Percentiles rank a stretch among this genome's conserved stretches.
These are phyloP conservation scores for Botryotinia narcissicola DNA, from an alignment of 2,329 filamentous ascomycete species.

Conservation along the genomic window DNA sequence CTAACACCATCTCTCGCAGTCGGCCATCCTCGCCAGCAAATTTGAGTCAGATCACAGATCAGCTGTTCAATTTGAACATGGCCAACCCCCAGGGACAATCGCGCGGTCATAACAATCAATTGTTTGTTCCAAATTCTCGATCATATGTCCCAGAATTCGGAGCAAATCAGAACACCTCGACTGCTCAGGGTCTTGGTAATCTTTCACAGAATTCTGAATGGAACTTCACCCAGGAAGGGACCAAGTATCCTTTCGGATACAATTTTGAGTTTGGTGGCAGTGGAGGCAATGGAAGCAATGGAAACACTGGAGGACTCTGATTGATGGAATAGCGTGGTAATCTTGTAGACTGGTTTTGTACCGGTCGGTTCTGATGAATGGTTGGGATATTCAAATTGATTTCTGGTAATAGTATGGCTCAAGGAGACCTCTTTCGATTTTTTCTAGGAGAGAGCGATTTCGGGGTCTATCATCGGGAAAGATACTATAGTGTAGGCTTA, in stretches of 20 bases:
- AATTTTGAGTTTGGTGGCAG: constrained; percentile 7
- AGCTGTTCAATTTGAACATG: background rate
- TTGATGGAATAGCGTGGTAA: background rate
- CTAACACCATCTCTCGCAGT: constrained; percentile 17
- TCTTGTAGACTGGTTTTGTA: background rate
- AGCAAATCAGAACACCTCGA: background rate
- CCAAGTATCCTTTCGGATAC: constrained; percentile 12
- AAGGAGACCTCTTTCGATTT: background rate
- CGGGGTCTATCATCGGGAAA: background rate
- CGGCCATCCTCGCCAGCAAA: constrained; percentile 15
- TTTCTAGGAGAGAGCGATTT: background rate
- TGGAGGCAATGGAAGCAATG: background rate
- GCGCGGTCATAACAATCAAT: constrained; percentile 13
- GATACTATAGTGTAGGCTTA: background rate
- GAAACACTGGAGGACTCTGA: background rate
- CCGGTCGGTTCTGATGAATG: background rate
- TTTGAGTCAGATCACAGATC: constrained; percentile 8
- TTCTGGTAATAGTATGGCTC: background rate
- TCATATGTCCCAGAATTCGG: background rate
- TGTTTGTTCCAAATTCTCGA: constrained; percentile 2
- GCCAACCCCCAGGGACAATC: background rate
- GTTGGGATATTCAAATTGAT: background rate
- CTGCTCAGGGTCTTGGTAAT: background rate
- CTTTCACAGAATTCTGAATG: background rate
- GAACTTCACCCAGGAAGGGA: constrained; percentile 4